These are phyloP conservation scores for Sclerotinia nivalis DNA, from an alignment of 2,329 filamentous ascomycete species.

Conservation along the genomic window DNA sequence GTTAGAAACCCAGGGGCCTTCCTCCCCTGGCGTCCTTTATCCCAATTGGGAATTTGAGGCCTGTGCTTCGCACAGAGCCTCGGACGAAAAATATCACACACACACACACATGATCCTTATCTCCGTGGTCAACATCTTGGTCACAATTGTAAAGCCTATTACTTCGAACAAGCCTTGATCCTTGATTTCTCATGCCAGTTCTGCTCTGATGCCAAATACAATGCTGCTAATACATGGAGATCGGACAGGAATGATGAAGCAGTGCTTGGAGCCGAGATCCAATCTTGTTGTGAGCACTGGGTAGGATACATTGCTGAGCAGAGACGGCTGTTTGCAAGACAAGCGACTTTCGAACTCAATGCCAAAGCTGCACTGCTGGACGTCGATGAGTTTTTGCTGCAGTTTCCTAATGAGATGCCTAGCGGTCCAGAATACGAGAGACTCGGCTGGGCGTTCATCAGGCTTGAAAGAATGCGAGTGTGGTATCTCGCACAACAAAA, in stretches of 20 bases:
- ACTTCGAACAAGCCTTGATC: not conserved
- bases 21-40: no score
- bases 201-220: not conserved
- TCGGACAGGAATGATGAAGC: not conserved
- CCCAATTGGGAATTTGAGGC: no score
- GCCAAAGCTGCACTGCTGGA: not conserved
- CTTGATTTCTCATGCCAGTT: not conserved
- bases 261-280: not conserved
- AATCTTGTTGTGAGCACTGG: not conserved
- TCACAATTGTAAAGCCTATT: not conserved
- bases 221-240: not conserved
- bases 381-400: rapidly evolving
- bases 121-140: not conserved
- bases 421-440: not conserved
- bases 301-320: not conserved
- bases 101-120: not conserved
- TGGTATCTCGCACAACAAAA: not conserved
- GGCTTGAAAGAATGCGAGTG: no score
- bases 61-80: no score
- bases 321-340: not conserved
- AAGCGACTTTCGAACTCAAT: not conserved
- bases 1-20: no score
- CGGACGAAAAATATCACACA: no score
- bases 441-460: not conserved
- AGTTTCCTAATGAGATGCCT: not conserved